Conservation (phyloP, 2,329 filamentous ascomycete species). For the Nigrospora sphaerica region DNA sequence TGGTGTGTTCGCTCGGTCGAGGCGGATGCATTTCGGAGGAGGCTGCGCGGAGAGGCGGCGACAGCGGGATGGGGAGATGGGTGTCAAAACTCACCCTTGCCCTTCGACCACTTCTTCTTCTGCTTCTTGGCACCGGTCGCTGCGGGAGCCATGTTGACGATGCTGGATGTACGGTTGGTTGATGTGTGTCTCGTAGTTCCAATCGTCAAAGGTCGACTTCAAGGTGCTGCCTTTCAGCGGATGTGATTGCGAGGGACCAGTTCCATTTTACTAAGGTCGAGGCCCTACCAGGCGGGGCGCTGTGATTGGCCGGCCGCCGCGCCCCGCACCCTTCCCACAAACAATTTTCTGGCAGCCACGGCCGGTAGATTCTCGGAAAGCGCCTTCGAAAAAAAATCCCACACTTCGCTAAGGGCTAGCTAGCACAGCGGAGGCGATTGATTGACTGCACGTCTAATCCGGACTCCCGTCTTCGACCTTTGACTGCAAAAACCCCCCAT, state of each 20-base stretch:
- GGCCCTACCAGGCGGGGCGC: too few relatives aligned
- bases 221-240: too few relatives aligned
- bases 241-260: too few relatives aligned
- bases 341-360: too few relatives aligned
- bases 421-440: too few relatives aligned
- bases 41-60: not conserved
- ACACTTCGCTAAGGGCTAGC: too few relatives aligned
- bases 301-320: too few relatives aligned
- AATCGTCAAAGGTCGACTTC: too few relatives aligned
- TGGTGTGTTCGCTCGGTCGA: not conserved
- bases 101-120: slow-evolving; percentile 70
- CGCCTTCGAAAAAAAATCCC: too few relatives aligned
- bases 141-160: slow-evolving; percentile 40
- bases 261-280: too few relatives aligned
- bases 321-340: too few relatives aligned
- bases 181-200: slow-evolving; percentile 7
- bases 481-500: not conserved
- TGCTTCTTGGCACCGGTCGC: slow-evolving; percentile 67
- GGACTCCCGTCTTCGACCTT: not conserved
- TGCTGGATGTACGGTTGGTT: slow-evolving; percentile 17
- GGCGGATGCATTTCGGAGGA: not conserved
- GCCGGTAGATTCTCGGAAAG: too few relatives aligned
- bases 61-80: slow-evolving; percentile 6
- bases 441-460: not conserved
- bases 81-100: slow-evolving; percentile 60